These are phyloP conservation scores for Triticum timopheevii DNA, from an alignment of 176 grass and related monocot genomes.

Conservation along the genomic window DNA sequence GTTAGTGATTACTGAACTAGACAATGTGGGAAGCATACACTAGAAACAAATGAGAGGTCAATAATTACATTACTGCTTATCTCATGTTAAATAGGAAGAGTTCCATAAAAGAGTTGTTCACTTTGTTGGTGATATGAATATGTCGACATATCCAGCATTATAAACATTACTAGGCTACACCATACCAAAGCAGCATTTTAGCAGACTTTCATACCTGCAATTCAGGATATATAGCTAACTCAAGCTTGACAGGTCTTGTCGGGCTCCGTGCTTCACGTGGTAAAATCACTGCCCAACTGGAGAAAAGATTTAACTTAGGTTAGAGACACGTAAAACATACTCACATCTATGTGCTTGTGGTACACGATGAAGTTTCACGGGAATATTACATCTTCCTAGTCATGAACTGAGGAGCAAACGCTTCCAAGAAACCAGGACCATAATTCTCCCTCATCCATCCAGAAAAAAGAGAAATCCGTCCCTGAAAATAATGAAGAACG, in stretches of 20 bases:
- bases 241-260: conserved; percentile 61
- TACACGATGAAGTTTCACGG: not conserved
- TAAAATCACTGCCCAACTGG: conserved; percentile 88
- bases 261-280: conserved; percentile 55
- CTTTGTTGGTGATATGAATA: not conserved
- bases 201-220: conserved; percentile 41
- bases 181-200: not conserved
- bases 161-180: not conserved
- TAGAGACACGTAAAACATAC: conserved; percentile 23
- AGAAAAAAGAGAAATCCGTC: conserved; percentile 69
- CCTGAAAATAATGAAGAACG: conserved; percentile 45
- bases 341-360: not conserved
- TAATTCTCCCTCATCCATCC: conserved; percentile 91
- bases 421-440: conserved; percentile 88
- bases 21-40: not conserved
- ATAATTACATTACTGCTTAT: not conserved
- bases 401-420: conserved; percentile 74
- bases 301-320: conserved; percentile 9
- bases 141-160: not conserved
- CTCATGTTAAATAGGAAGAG: conserved; percentile 17
- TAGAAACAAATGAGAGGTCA: not conserved
- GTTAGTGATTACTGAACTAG: not conserved
- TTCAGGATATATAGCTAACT: conserved; percentile 83
- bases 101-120: not conserved
- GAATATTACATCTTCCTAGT: conserved; percentile 72